Conservation (phyloP, 2,329 filamentous ascomycete species). For the Penicillium sp. region DNA sequence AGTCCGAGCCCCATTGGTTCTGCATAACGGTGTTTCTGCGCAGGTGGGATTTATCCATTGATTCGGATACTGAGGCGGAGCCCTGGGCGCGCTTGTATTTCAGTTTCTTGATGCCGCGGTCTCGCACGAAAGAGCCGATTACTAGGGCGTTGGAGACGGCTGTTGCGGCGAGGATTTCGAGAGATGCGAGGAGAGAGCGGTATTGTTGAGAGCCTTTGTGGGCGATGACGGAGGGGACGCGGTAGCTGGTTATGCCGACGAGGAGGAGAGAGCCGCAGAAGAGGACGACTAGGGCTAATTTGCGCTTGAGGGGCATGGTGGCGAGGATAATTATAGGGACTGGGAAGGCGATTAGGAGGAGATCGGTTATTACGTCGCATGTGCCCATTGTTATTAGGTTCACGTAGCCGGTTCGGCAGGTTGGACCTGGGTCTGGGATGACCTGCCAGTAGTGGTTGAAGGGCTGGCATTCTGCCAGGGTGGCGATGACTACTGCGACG, state of each 20-base stretch:
- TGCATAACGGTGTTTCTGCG: slow-evolving; percentile 61
- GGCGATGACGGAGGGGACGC: slow-evolving; percentile 75
- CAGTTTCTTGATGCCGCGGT: slow-evolving; percentile 84
- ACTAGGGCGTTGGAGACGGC: slow-evolving; percentile 86
- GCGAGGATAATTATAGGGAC: slow-evolving; percentile 84
- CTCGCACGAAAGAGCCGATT: slow-evolving; percentile 87
- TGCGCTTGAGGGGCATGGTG: slow-evolving; percentile 73
- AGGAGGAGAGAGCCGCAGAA: slow-evolving; percentile 84
- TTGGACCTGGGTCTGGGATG: slow-evolving; percentile 78
- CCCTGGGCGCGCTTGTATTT: slow-evolving; percentile 64
- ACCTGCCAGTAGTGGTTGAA: slow-evolving; percentile 78
- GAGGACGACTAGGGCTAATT: slow-evolving; percentile 74
- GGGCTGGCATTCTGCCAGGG: slow-evolving; percentile 79
- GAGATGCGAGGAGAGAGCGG: slow-evolving; percentile 82
- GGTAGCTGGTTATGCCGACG: slow-evolving; percentile 76
- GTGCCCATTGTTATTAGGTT: slow-evolving; percentile 89
- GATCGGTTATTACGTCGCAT: slow-evolving; percentile 84
- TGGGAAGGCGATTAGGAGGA: slow-evolving; percentile 84
- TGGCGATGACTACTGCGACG: slow-evolving; percentile 75
- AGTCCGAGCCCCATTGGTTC: slow-evolving; percentile 83
- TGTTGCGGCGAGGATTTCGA: slow-evolving; percentile 87
- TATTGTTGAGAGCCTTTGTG: slow-evolving; percentile 76
- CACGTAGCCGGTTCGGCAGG: slow-evolving; percentile 82
- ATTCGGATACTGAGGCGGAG: slow-evolving; percentile 53
- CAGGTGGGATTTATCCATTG: slow-evolving; percentile 40